Percentiles rank a stretch among this genome's conserved stretches.
Evolutionary conservation across 768 basidiomycete species (phyloP).

Genomic region (Amanita fuliginea): DNA sequence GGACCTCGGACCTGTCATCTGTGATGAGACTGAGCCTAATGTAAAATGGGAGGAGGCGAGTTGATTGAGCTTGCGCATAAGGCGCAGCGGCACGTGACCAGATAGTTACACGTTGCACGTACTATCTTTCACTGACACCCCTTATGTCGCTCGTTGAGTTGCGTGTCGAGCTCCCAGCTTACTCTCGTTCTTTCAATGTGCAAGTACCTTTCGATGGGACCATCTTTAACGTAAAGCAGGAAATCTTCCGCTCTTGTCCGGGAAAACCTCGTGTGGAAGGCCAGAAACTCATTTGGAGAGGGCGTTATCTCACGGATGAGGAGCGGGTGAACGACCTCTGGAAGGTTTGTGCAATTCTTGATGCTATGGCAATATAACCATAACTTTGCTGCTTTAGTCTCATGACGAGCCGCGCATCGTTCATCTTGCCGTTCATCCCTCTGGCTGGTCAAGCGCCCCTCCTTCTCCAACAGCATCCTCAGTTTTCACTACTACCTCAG

Average conservation of each 20-base stretch:
- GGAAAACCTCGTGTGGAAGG: slow-evolving; percentile 61
- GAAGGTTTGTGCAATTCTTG: slow-evolving; percentile 37
- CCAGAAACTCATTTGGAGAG: slow-evolving; percentile 69
- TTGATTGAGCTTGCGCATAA: slow-evolving; percentile 66
- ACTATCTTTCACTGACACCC: slow-evolving; percentile 7
- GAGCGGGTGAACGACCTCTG: slow-evolving; percentile 60
- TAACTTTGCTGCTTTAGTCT: slow-evolving; percentile 25
- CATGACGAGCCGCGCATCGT: slow-evolving; percentile 48
- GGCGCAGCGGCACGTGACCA: slow-evolving; percentile 17
- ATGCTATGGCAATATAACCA: slow-evolving; percentile 8
- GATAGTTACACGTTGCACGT: slow-evolving; percentile 17
- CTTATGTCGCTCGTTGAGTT: slow-evolving; percentile 36
- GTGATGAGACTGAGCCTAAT: slow-evolving; percentile 36
- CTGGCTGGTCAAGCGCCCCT: slow-evolving; percentile 61
- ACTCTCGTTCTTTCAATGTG: slow-evolving; percentile 55
- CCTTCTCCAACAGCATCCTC: slow-evolving; percentile 1
- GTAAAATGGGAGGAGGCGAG: slow-evolving; percentile 75
- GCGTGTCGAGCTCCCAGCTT: slow-evolving; percentile 68
- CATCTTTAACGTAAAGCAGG: slow-evolving; percentile 54
- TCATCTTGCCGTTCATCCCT: slow-evolving; percentile 73
- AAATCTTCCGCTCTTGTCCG: slow-evolving; percentile 47
- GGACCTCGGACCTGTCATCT: slow-evolving; percentile 55
- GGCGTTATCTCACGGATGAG: slow-evolving; percentile 51
- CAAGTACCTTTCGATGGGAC: slow-evolving; percentile 35
- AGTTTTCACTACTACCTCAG: background rate